Percentiles rank a stretch among this genome's conserved stretches.
Conservation (phyloP, 2,329 filamentous ascomycete genomes). For the Orbilia brochopaga region DNA sequence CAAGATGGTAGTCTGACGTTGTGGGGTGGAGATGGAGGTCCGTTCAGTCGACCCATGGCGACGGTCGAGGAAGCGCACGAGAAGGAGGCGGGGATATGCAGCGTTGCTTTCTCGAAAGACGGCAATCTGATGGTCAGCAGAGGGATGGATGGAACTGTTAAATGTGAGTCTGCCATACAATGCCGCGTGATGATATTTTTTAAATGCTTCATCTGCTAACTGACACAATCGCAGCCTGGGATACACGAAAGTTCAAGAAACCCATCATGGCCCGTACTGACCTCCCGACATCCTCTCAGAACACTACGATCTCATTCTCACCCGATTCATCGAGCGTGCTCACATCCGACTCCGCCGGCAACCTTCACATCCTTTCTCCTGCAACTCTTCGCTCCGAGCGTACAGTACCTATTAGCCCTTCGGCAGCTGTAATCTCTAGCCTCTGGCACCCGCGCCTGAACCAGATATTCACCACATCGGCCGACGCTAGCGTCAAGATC, state of each 20-base stretch:
- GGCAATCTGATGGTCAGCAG: slow-evolving; percentile 88
- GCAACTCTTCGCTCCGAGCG: slow-evolving; percentile 85
- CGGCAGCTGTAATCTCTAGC: slow-evolving; percentile 79
- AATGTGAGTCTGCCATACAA: slow-evolving; percentile 59
- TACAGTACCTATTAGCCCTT: slow-evolving; percentile 85
- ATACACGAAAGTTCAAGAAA: slow-evolving; percentile 91
- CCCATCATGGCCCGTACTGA: slow-evolving; percentile 81
- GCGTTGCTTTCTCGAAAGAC: slow-evolving; percentile 87
- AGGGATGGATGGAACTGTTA: slow-evolving; percentile 83
- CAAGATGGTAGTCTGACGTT: slow-evolving; percentile 89
- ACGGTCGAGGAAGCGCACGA: slow-evolving; percentile 85
- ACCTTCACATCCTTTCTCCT: slow-evolving; percentile 91
- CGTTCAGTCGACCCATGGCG: slow-evolving; percentile 78
- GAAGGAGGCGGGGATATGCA: slow-evolving; percentile 85
- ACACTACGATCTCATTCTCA: slow-evolving; percentile 86
- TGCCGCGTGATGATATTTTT: slow-evolving; percentile 1
- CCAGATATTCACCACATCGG: slow-evolving; percentile 92
- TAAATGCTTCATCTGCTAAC: slow-evolving; percentile 13
- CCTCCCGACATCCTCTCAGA: slow-evolving; percentile 78
- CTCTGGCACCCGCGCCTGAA: slow-evolving; percentile 95
- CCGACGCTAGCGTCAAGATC: slow-evolving; percentile 85
- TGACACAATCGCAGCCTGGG: slow-evolving; percentile 68
- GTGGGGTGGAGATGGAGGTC: slow-evolving; percentile 82
- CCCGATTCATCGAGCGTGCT: slow-evolving; percentile 83
- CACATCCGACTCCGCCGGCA: slow-evolving; percentile 82